Base-by-base conservation (phyloP, 441 rosid genomes). In the Sinapis alba region DNA sequence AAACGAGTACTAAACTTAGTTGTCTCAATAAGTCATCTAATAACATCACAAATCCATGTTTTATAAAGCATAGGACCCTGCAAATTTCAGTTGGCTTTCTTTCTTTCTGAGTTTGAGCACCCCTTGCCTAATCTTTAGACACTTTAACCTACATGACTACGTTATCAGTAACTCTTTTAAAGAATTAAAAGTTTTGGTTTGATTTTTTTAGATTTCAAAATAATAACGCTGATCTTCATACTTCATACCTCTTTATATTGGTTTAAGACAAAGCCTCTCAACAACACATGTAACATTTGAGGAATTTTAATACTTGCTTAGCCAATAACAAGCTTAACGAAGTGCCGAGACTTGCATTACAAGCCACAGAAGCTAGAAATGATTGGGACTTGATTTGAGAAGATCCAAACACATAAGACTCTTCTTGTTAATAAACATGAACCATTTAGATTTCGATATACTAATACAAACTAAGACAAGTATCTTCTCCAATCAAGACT, bases 201-300 rank as follows among this genome's bases (percentile, higher is more conserved):
- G 15, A 16, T 5, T 56, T 28, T 51, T 11, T 4, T 6, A 0
- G 24, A 16, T 18, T 51, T 50, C 20, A 9, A 10, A 19, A 19
- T 20, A 53, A 53, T 4, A 20, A 20, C 8, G 4, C 5, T 1
- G 56, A 53, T 53, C 58, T 11, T 54, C 60, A 20, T 21, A 12
- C 11, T 54, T 12, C 61, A 56, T 76, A 87, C 97, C 94, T 90
- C 97, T 34, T 92, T 87, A 12, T 85, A 65, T 50, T 88, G 86
- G 38, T 90, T 90, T 82, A 94, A 80, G 41, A 92, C 99, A 64
- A 92, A 94, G 47, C 98, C 97, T 23, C 97, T 32, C 99, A 30
- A 94, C 90, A 9, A 9, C 97, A 78, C 92, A 96, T 15, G 99
- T 87, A 76, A 97, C 99, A 83, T 94, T 92, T 53, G 88, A 86